phyloP scores from a whole-genome alignment of 495 filamentous ascomycete species.

The Trypethelium eluteriae region DNA sequence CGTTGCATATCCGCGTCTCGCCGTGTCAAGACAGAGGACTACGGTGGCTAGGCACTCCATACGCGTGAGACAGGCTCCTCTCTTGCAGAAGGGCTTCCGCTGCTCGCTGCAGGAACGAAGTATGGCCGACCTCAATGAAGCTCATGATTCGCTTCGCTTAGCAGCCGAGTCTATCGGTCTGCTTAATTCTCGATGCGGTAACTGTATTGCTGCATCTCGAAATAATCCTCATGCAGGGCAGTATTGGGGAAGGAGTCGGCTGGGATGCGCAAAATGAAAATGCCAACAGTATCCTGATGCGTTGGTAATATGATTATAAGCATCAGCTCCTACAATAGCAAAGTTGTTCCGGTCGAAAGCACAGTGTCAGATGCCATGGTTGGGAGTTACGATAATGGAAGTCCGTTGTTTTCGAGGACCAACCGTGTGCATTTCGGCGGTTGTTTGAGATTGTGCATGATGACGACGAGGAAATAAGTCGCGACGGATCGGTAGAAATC shows the following conservation, averaged over 20 bases:
- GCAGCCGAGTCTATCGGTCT: neutral
- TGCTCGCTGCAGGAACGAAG: conserved; percentile 6
- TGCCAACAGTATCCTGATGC: neutral
- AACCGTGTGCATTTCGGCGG: neutral
- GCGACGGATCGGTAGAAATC: neutral
- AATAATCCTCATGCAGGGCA: conserved; percentile 8
- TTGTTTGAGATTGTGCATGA: conserved; percentile 10
- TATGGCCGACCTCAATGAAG: neutral
- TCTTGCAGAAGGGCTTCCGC: neutral
- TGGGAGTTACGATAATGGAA: neutral
- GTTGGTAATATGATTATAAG: conserved; percentile 1
- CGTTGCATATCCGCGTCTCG: neutral
- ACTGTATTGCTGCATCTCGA: conserved; percentile 8
- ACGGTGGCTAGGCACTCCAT: too few relatives aligned
- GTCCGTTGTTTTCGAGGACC: neutral
- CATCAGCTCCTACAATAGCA: neutral
- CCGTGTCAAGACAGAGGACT: neutral
- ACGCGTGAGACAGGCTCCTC: neutral
- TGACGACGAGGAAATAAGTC: conserved; percentile 2
- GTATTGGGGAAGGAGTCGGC: neutral
- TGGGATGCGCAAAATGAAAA: neutral
- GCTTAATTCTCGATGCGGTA: neutral
- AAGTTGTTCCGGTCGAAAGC: neutral
- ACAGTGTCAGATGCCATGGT: neutral
- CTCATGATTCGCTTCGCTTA: neutral